These are phyloP conservation scores for Pythium monospermum DNA, from an alignment of 352 stramenopile genomes.

Conservation along the genomic window DNA sequence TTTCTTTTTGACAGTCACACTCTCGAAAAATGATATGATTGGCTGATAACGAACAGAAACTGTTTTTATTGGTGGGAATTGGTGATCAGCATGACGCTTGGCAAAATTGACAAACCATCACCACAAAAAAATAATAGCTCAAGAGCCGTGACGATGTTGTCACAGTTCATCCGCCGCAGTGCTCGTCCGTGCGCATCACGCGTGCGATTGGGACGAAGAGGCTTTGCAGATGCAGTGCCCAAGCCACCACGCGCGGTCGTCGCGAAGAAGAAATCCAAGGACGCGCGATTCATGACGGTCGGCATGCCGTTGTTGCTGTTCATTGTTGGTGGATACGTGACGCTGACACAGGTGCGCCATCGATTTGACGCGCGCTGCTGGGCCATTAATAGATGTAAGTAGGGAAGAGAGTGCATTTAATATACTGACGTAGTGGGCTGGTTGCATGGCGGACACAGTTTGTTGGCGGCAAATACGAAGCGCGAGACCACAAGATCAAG, in stretches of 20 bases:
- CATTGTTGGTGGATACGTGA: constrained; percentile 70
- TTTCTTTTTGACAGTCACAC: no score
- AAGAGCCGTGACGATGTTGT: neutral
- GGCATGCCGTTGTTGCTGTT: constrained; percentile 80
- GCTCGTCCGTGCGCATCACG: neutral
- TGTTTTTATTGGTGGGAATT: neutral
- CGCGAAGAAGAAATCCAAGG: constrained; percentile 45
- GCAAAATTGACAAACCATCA: neutral
- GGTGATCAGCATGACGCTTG: no score
- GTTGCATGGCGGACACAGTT: no score
- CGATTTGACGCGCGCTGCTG: neutral
- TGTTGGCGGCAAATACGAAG: constrained; percentile 78
- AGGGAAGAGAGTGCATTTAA: no score
- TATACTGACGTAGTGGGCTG: no score
- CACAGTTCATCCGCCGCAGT: neutral
- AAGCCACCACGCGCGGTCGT: constrained; percentile 2
- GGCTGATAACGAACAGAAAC: neutral
- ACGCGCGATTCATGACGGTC: constrained; percentile 57
- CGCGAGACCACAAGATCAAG: constrained; percentile 74
- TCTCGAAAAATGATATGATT: constrained; percentile 5
- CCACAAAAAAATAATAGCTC: neutral
- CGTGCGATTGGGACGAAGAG: neutral
- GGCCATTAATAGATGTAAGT: constrained; percentile 7
- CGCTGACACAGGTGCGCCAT: constrained; percentile 56
- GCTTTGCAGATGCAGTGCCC: constrained; percentile 8